These are phyloP conservation scores for Boechera stricta DNA, from an alignment of 345 rosid species.

Conservation along the genomic window DNA sequence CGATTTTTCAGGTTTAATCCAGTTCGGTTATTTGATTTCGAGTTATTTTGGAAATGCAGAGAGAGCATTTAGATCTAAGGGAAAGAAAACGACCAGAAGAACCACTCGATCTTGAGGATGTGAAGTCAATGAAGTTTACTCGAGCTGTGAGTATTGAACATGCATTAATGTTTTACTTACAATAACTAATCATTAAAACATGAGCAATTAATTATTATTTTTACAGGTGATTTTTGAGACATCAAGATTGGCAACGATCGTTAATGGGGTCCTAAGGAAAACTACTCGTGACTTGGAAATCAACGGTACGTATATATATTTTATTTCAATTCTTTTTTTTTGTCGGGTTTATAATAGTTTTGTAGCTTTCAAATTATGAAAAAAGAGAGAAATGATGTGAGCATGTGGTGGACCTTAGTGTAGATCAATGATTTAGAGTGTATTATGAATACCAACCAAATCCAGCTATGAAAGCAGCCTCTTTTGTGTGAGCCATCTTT, in stretches of 20 bases:
- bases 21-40: slow-evolving; percentile 5
- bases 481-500: slow-evolving; percentile 39
- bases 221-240: slow-evolving; percentile 77
- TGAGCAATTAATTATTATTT: too few relatives aligned
- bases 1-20: background rate
- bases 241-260: slow-evolving; percentile 78
- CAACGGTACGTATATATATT: slow-evolving; percentile 48
- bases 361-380: background rate
- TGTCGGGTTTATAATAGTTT: slow-evolving; percentile 8
- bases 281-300: slow-evolving; percentile 69
- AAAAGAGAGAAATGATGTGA: slow-evolving; percentile 38
- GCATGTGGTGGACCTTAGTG: slow-evolving; percentile 48
- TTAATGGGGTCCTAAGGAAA: slow-evolving; percentile 83
- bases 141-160: slow-evolving; percentile 56
- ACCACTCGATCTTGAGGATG: slow-evolving; percentile 56
- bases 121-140: slow-evolving; percentile 66
- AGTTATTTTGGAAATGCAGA: slow-evolving; percentile 37
- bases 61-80: slow-evolving; percentile 60
- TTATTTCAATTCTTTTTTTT: background rate
- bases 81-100: slow-evolving; percentile 52
- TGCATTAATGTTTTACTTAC: background rate
- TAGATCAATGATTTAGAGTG: slow-evolving; percentile 42
- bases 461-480: slow-evolving; percentile 47
- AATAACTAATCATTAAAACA: background rate
- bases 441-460: slow-evolving; percentile 45